Evolutionary conservation across 176 grass and related monocot genomes (phyloP), one percentile per base, ranked within the genome.

Genomic region (Aegilops speltoides): DNA sequence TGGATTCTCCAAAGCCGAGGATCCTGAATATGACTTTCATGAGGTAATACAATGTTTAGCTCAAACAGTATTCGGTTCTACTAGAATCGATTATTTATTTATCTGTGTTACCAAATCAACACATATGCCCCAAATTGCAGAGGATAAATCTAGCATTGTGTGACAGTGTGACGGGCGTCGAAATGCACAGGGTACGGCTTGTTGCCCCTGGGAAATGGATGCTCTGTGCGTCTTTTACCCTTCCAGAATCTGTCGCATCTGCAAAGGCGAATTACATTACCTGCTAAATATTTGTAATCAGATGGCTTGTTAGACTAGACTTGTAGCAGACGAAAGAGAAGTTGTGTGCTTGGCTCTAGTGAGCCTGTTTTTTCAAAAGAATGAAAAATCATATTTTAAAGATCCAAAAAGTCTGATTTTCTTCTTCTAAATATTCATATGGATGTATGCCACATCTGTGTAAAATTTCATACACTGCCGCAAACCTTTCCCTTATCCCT

Each of bases 131-230:
- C 37, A 73, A 79, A 81, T 52, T 76, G 80, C 95, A 98, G 95
- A 91, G 93, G 86, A 98, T 98, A 90, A 98, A 93, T 76, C 26
- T 92, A 73, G 89, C 78, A 52, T 83, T 98, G 25, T 90, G 89
- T 16, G 88, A 93, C 37, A 87, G 66, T 4, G 75, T 93, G 36
- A 7, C 3, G 3, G 76, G 76, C 10, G 15, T 92, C 28, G 93
- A 93, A 80, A 95, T 93, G 83, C 93, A 95, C 38, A 92, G 88
- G 82, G 93, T 95, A 31, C 91, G 93, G 34, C 91, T 98, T 76
- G 95, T 98, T 90, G 95, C 95, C 15, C 93, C 95, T 64, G 93
- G 91, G 73, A 98, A 98, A 88, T 98, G 95, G 93, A 98, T 98
- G 95, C 86, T 98, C 8, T 93, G 95, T 87, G 95, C 95, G 83